A percentile compares a stretch with the other conserved stretches of the same genome.
Evolutionary conservation across 2,329 filamentous ascomycete species (phyloP).

Genomic region (Dactylellina haptotyla): DNA sequence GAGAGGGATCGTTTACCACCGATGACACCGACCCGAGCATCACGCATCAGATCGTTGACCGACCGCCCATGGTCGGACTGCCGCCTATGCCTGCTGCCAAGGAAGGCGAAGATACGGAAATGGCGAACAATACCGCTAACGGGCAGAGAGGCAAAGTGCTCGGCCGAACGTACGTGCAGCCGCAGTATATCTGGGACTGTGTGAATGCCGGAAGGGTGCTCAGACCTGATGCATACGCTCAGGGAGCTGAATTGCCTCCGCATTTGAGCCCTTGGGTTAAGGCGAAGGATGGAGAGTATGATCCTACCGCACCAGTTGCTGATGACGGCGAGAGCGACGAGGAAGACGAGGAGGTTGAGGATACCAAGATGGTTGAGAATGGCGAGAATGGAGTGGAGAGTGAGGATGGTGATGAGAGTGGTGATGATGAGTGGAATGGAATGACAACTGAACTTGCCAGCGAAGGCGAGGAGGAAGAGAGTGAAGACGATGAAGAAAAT

Average conservation of each 20-base stretch:
- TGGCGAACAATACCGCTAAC: constrained; percentile 62
- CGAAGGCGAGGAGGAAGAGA: constrained; percentile 65
- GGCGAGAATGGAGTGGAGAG: constrained; percentile 62
- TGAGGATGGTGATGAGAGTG: constrained; percentile 61
- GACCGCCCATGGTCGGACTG: constrained; percentile 74
- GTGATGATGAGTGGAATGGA: constrained; percentile 65
- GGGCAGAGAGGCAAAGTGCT: constrained; percentile 76
- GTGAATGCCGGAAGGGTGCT: constrained; percentile 91
- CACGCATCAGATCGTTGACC: constrained; percentile 95
- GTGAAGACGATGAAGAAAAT: constrained; percentile 61
- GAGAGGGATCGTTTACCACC: constrained; percentile 90
- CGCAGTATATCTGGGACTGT: constrained; percentile 98
- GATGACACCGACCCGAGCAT: constrained; percentile 88
- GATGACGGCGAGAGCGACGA: constrained; percentile 90
- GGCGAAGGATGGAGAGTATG: constrained; percentile 84
- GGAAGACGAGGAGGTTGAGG: constrained; percentile 68
- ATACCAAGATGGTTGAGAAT: constrained; percentile 57
- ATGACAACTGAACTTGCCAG: constrained; percentile 64
- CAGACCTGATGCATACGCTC: constrained; percentile 85
- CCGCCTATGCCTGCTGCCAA: constrained; percentile 64
- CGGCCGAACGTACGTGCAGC: constrained; percentile 92
- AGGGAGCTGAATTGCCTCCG: constrained; percentile 87
- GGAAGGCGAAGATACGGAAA: constrained; percentile 62
- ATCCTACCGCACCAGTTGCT: constrained; percentile 84
- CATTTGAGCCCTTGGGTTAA: constrained; percentile 97